A percentile compares a stretch with the other conserved stretches of the same genome.
phyloP scores from a whole-genome alignment of 2,329 filamentous ascomycete genomes.

The Niveomyces coronatus region DNA sequence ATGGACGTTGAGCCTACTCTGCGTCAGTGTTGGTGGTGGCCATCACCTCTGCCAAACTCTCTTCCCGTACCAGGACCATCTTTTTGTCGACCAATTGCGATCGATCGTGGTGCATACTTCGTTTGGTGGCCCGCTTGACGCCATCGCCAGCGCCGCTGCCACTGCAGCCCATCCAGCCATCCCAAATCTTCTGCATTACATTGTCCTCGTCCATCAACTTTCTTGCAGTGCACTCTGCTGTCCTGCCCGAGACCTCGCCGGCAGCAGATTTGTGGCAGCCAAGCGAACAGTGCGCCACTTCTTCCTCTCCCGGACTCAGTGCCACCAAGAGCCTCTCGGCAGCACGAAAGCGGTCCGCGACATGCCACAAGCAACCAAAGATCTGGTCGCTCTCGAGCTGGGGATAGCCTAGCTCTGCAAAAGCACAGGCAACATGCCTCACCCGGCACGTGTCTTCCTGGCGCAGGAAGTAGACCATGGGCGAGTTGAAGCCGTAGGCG shows the following conservation, averaged over 20 bases:
- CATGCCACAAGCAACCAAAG: slow-evolving; percentile 37
- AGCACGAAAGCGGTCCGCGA: slow-evolving; percentile 33
- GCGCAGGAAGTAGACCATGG: slow-evolving; percentile 38
- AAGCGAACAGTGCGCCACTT: slow-evolving; percentile 13
- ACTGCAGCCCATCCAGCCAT: slow-evolving; percentile 33
- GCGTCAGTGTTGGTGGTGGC: too few species aligned
- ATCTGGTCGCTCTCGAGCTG: slow-evolving; percentile 33
- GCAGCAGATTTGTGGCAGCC: background rate
- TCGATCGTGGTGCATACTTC: slow-evolving; percentile 20
- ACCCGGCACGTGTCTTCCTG: slow-evolving; percentile 34
- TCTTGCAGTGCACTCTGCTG: background rate
- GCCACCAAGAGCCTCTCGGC: slow-evolving; percentile 29
- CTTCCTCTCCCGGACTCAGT: slow-evolving; percentile 28
- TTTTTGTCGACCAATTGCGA: slow-evolving; percentile 30
- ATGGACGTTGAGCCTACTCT: too few species aligned
- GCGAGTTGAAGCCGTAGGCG: slow-evolving; percentile 34
- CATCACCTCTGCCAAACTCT: slow-evolving; percentile 28
- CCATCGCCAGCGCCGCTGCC: too few species aligned
- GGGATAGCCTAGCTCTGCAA: slow-evolving; percentile 33
- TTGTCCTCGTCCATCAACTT: slow-evolving; percentile 22
- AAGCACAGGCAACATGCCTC: slow-evolving; percentile 32
- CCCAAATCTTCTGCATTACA: slow-evolving; percentile 38
- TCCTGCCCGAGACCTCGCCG: background rate
- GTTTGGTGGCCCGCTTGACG: too few species aligned
- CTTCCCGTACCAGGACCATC: slow-evolving; percentile 34